These are phyloP conservation scores for Solanum paucissectum DNA, from an alignment of 257 asterid species.

Conservation along the genomic window DNA sequence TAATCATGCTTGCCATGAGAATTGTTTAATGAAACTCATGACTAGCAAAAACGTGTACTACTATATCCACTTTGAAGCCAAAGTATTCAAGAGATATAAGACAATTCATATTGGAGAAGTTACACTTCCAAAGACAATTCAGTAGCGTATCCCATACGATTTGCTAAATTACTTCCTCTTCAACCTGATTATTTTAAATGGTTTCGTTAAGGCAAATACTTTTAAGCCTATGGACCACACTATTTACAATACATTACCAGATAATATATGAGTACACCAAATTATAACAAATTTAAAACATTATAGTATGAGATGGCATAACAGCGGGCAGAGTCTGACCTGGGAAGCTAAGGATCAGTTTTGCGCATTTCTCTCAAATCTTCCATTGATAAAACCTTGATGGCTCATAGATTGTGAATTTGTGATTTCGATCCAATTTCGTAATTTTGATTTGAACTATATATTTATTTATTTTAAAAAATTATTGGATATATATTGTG, in stretches of 20 bases:
- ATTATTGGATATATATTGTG: no score
- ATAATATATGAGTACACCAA: not conserved
- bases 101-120: not conserved
- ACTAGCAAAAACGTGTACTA: not conserved
- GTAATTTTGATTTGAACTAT: no score
- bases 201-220: not conserved
- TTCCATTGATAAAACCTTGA: slow-evolving; percentile 52
- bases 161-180: not conserved
- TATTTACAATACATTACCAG: not conserved
- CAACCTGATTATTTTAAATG: not conserved
- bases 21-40: not conserved
- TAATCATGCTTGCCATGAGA: not conserved
- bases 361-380: slow-evolving; percentile 76
- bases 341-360: slow-evolving; percentile 88
- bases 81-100: not conserved
- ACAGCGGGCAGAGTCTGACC: slow-evolving; percentile 25
- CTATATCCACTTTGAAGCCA: not conserved
- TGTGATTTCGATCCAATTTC: no score
- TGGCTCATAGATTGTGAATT: no score
- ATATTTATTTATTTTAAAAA: no score
- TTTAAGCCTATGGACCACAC: not conserved
- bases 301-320: not conserved
- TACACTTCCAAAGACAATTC: not conserved
- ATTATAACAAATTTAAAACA: not conserved
- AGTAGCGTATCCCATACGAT: not conserved